Conservation (phyloP, 331 rosid species). For the Quercus phellos region DNA sequence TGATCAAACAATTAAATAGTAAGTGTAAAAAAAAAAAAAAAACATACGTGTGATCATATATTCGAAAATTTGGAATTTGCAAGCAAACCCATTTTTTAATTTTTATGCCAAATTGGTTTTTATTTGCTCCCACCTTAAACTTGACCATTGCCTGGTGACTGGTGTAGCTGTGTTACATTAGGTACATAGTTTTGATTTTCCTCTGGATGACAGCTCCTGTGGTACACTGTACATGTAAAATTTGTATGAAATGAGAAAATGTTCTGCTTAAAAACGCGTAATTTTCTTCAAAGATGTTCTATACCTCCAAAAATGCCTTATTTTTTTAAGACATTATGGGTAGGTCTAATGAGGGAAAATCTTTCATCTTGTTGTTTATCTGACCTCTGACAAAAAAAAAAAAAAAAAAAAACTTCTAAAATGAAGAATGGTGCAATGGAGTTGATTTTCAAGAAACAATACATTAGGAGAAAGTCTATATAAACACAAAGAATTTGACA, state of each 20-base stretch:
- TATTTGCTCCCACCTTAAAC: no score
- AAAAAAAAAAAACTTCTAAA: conserved; percentile 13
- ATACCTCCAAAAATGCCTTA: not conserved
- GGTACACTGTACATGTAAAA: not conserved
- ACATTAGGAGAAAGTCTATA: no score
- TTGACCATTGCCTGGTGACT: no score
- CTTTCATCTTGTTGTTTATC: not conserved
- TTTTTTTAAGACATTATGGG: not conserved
- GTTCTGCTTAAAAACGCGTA: not conserved
- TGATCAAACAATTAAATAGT: conserved; percentile 16
- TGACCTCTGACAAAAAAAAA: not conserved
- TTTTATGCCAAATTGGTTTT: no score
- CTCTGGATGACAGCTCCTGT: not conserved
- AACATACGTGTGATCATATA: not conserved
- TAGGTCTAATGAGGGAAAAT: conserved; percentile 5
- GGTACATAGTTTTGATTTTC: conserved; percentile 5
- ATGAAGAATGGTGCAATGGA: conserved; percentile 24
- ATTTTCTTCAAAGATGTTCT: not conserved
- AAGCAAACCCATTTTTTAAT: no score
- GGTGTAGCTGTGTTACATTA: conserved; percentile 1
- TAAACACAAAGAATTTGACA: no score
- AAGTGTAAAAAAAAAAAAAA: conserved; percentile 1
- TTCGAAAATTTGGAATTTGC: not conserved
- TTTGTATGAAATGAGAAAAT: no score
- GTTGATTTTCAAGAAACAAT: conserved; percentile 14